These are phyloP conservation scores for Phaffia tasmanica DNA, from an alignment of 768 basidiomycete genomes.

Conservation along the genomic window DNA sequence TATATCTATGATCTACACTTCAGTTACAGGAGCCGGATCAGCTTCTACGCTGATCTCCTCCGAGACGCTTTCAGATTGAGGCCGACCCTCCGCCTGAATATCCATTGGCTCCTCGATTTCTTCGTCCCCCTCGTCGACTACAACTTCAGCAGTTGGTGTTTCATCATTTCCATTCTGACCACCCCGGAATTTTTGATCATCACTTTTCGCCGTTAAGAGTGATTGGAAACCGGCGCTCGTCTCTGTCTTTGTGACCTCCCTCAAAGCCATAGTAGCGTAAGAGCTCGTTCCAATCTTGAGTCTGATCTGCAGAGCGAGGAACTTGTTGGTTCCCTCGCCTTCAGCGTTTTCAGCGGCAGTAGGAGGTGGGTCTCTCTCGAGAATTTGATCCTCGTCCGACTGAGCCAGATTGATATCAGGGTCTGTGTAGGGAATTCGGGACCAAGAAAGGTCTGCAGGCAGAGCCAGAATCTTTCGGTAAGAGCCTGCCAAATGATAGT, in stretches of 20 bases:
- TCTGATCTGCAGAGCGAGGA: conserved; percentile 74
- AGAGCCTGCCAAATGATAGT: conserved; percentile 82
- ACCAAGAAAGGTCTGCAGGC: conserved; percentile 72
- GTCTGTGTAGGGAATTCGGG: conserved; percentile 74
- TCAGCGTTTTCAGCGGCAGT: conserved; percentile 38
- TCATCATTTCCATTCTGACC: no score
- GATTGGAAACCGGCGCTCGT: conserved; percentile 86
- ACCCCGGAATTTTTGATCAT: conserved; percentile 70
- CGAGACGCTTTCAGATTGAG: no score
- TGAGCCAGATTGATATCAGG: conserved; percentile 85
- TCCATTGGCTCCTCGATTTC: no score
- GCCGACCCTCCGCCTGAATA: no score
- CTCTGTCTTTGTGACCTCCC: conserved; percentile 89
- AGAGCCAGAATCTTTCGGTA: conserved; percentile 84
- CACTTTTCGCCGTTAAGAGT: conserved; percentile 60
- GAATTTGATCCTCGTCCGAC: conserved; percentile 85
- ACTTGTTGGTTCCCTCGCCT: conserved; percentile 52
- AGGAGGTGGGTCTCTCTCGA: conserved; percentile 61
- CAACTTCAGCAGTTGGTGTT: no score
- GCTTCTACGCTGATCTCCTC: no score
- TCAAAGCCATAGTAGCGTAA: conserved; percentile 96
- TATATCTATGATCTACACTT: no score
- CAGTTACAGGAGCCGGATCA: no score
- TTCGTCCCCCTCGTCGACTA: no score
- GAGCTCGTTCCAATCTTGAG: conserved; percentile 79